Evolutionary conservation across 1,284 basidiomycete species (phyloP), one percentile per base, ranked within the genome.

Genomic region (Pseudozyma sp.): DNA sequence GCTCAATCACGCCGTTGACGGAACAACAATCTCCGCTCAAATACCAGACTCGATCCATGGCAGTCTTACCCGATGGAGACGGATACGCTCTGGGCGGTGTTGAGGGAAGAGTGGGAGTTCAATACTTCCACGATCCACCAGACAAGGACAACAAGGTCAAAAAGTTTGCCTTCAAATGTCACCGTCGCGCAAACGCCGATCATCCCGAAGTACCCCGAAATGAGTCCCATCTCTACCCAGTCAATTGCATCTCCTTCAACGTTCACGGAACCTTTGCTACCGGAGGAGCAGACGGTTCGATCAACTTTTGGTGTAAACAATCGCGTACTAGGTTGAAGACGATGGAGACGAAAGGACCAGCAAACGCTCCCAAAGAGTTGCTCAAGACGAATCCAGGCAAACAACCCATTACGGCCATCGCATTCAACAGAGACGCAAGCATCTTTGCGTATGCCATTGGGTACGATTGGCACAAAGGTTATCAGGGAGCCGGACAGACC

Each of bases 111-210:
- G 94, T 98, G 0, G 95, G 93, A 1, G 95, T 99, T 69, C 96
- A 98, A 92, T 97, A 86, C 85, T 93, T 86, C 47, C 70, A 71
- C 51, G 62, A 73, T 53, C 59, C 59, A 19, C 72, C 73, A 70
- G 78, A 80, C 67, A 80, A 80, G 59, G 79, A 80, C 57, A 45
- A 58, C 45, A 75, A 76, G 42, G 70, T 64, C 40, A 77, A 90
- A 84, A 96, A 96, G 86, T 97, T 96, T 85, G 94, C 93, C 0
- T 98, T 98, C 89, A 96, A 95, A 82, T 97, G 95, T 82, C 95
- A 97, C 85, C 92, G 95, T 44, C 89, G 90, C 5, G 89, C 87
- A 45, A 78, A 88, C 48, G 92, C 92, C 82, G 91, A 92, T 68
- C 90, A 92, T 76, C 79, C 78, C 1, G 79, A 71, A 50, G 65